Conservation (phyloP, 2,329 filamentous ascomycete genomes). For the Alternaria solani region DNA sequence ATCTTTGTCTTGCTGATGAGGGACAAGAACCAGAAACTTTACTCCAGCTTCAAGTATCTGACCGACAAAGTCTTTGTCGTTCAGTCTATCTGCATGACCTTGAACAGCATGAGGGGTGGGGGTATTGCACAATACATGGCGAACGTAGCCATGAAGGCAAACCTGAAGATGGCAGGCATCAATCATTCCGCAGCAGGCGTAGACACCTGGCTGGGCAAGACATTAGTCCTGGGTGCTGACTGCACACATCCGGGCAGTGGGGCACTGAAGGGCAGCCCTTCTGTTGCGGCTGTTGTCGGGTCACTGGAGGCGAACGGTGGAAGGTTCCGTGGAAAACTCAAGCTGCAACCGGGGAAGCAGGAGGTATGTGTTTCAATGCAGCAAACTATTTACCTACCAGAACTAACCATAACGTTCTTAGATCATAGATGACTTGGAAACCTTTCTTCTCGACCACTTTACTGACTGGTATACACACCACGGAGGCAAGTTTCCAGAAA, state of each 20-base stretch:
- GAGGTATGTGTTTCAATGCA: no score
- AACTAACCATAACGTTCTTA: no score
- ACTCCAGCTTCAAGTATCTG: neutral
- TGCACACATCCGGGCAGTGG: slow-evolving; percentile 51
- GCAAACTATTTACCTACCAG: no score
- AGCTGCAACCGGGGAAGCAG: no score
- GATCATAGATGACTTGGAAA: no score
- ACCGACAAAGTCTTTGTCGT: neutral
- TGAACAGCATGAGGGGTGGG: no score
- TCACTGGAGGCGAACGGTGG: slow-evolving; percentile 33
- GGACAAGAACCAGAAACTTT: neutral
- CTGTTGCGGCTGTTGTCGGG: slow-evolving; percentile 54
- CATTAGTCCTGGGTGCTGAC: slow-evolving; percentile 36
- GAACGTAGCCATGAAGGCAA: slow-evolving; percentile 40
- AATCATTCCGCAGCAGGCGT: slow-evolving; percentile 27
- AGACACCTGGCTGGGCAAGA: neutral
- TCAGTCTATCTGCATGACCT: slow-evolving; percentile 21
- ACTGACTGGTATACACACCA: no score
- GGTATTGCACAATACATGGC: slow-evolving; percentile 16
- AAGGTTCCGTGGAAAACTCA: slow-evolving; percentile 27
- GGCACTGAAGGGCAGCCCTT: slow-evolving; percentile 40
- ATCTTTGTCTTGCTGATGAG: no score
- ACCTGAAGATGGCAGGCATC: slow-evolving; percentile 35
- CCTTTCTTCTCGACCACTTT: no score
- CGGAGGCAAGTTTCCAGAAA: slow-evolving; percentile 15